Evolutionary conservation across 371 early-diverging fungal genomes (phyloP), one percentile per base, ranked within the genome.

Genomic region (Rhizomucor pusillus): DNA sequence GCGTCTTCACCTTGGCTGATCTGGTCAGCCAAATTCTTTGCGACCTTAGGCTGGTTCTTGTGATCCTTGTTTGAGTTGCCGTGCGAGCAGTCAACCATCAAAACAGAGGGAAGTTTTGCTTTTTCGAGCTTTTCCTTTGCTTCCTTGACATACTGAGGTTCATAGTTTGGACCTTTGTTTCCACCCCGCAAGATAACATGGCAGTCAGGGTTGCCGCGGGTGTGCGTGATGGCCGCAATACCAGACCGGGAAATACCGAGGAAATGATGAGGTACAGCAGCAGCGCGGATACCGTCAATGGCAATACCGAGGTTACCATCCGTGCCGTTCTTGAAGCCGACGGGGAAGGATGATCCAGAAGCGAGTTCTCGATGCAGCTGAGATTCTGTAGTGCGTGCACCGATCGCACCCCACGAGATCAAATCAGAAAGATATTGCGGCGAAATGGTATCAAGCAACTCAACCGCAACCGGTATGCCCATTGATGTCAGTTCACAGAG

Each of bases 321-420:
- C 0, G 88, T 85, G 12, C 95, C 95, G 66, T 95, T 95, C 70
- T 95, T 97, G 82, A 96, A 95, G 5, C 97, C 97, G 25, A 97
- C 90, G 5, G 97, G 94, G 57, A 91, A 89, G 20, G 94, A 94
- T 3, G 92, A 80, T 18, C 97, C 97, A n/a, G 90, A 89, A 22
- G 95, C 92, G 23, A 97, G 79, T 71, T 97, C 97, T 49, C 97
- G 84, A 66, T 97, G 97, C 25, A 95, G 81, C 66, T 93, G 92
- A 35, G 90, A 90, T 66, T 92, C 92, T 12, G 95, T 95, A 5
- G 97, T 96, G 43, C 97, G 80, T 3, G 97, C 97, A 29, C 97
- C 94, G 60, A 95, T 93, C 18, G 95, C 94, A 24, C 93, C 97
- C 94, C 95, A 97, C 51, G 90, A 81, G 57, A 94, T 87, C 43